Conservation (phyloP, 345 rosid species). For the Erysimum cheiranthoides region DNA sequence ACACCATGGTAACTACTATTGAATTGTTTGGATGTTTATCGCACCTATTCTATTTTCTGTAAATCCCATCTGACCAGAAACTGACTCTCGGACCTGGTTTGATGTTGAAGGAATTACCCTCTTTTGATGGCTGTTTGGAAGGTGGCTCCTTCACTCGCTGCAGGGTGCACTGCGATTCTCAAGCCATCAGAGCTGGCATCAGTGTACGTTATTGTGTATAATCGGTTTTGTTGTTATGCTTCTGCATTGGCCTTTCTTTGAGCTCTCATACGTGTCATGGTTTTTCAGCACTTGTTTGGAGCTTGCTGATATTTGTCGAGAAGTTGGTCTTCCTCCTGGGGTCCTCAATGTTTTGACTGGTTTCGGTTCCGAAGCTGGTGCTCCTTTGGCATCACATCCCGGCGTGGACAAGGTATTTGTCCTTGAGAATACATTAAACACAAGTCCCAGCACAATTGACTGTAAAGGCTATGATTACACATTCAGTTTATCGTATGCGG, state of each 20-base stretch:
- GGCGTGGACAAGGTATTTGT: constrained; percentile 64
- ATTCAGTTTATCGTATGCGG: neutral
- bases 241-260: constrained; percentile 13
- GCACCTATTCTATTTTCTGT: neutral
- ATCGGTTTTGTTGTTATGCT: constrained; percentile 3
- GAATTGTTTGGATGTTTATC: neutral
- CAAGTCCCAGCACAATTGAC: neutral
- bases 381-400: constrained; percentile 88
- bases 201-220: constrained; percentile 53
- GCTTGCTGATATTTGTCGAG: constrained; percentile 85
- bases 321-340: constrained; percentile 96
- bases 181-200: constrained; percentile 92
- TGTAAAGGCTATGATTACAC: neutral
- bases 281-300: constrained; percentile 90
- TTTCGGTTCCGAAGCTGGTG: constrained; percentile 93
- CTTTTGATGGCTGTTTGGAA: constrained; percentile 95
- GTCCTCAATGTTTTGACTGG: constrained; percentile 90
- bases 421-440: constrained; percentile 7
- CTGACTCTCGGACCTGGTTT: constrained; percentile 31
- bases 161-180: constrained; percentile 89
- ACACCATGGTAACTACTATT: constrained; percentile 70
- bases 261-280: constrained; percentile 20
- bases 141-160: constrained; percentile 98
- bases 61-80: neutral
- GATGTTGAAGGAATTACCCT: constrained; percentile 87